Conservation (phyloP, 2,329 filamentous ascomycete genomes). For the Fusarium verticillioides region DNA sequence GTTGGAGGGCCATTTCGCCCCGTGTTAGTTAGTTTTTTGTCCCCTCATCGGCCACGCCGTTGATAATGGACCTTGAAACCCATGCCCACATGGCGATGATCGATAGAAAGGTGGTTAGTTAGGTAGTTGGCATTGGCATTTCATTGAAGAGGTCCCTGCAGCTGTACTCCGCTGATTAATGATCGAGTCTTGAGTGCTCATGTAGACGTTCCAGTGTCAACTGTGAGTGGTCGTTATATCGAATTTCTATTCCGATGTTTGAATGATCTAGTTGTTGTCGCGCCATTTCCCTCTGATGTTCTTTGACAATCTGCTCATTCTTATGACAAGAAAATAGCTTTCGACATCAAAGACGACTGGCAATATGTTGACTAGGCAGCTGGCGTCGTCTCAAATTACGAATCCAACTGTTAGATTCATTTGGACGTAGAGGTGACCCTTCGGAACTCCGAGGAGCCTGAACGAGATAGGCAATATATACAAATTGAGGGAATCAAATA, state of each 20-base stretch:
- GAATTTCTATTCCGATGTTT: not conserved
- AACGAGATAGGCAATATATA: not conserved
- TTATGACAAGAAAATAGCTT: not conserved
- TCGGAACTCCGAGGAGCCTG: constrained; percentile 14
- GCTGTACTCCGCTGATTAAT: not conserved
- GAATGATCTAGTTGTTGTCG: not conserved
- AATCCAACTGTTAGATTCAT: not conserved
- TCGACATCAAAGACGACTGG: too few relatives aligned
- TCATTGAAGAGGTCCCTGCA: not conserved
- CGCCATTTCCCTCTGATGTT: not conserved
- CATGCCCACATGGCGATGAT: too few relatives aligned
- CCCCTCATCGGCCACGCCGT: too few relatives aligned
- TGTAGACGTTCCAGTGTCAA: not conserved
- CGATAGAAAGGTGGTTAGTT: not conserved
- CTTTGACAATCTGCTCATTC: not conserved
- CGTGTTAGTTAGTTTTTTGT: constrained; percentile 6
- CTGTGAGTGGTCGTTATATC: not conserved
- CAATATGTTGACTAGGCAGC: not conserved
- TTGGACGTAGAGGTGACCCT: not conserved
- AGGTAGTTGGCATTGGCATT: not conserved
- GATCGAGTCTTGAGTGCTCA: not conserved
- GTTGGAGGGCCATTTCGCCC: constrained; percentile 22
- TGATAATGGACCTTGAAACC: too few relatives aligned
- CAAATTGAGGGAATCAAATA: not conserved
- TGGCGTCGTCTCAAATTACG: too few relatives aligned